Evolutionary conservation across 2,329 filamentous ascomycete genomes (phyloP), one percentile per base, ranked within the genome.

Genomic region (Neonectria neomacrospora): DNA sequence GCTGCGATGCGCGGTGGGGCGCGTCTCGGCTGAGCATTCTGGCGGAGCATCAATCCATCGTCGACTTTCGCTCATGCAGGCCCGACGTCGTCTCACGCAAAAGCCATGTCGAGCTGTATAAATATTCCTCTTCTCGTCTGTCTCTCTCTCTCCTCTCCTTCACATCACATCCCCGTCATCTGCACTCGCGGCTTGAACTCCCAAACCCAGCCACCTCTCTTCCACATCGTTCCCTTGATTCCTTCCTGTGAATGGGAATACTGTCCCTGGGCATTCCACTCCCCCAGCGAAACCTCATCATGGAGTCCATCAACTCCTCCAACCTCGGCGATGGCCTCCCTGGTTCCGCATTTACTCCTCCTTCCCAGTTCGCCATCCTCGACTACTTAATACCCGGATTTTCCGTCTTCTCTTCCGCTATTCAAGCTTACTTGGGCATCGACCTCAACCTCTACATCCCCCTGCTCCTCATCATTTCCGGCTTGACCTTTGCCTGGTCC

Each of bases 371-470:
- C 41, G 81, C 75, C 55, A 75, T 88, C 14, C 79, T 92, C 32
- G 88, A 91, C 72, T 82, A 84, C 65, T 83, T 92, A 74, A 85
- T 92, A 68, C 90, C 90, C 0, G 88, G 90, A 18, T 90, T 90
- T 74, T 86, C 86, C 8, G 75, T 88, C 60, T 76, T 89, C 57
- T 85, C 86, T 0, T 79, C 81, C 1, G 80, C 83, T 2, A 71
- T 89, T 3, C 80, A 85, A 18, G 82, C 81, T 12, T 88, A 90
- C 71, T 76, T 90, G 1, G 82, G 86, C 45, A 81, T 90, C 71
- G 88, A 91, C 67, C 77, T 90, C 10, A 88, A 86, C 63, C 70
- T 86, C 51, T 91, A 90, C 74, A 80, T 91, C 23, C 88, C 88
- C 2, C 68, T 86, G 6, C 68, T 91, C 1, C 69, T 90, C 6